Evolutionary conservation across 352 stramenopile genomes (phyloP).

Genomic region (Pythium apleroticum): DNA sequence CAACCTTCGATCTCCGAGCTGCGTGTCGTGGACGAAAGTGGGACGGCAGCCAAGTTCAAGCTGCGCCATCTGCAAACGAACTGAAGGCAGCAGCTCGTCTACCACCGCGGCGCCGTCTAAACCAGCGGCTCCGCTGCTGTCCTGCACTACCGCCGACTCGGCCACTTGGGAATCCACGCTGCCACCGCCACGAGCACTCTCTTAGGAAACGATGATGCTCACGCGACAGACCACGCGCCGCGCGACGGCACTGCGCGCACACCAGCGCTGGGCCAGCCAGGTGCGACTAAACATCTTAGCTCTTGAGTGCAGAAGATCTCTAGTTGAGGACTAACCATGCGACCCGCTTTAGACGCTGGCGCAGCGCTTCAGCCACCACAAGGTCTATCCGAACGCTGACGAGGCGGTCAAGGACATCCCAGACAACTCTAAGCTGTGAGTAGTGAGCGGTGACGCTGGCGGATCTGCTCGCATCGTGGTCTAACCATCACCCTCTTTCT

Average conservation of each 20-base stretch:
- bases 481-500: background rate
- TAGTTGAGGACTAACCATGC: background rate
- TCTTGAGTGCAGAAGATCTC: background rate
- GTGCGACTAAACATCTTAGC: constrained; percentile 2
- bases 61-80: constrained; percentile 15
- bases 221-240: constrained; percentile 20
- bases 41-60: constrained; percentile 19
- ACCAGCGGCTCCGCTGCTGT: background rate
- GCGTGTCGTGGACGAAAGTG: constrained; percentile 10
- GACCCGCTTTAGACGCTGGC: constrained; percentile 15
- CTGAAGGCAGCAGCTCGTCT: constrained; percentile 13
- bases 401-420: constrained; percentile 78
- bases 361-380: constrained; percentile 38
- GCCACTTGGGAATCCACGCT: constrained; percentile 15
- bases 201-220: constrained; percentile 10
- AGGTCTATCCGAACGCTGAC: constrained; percentile 67
- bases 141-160: background rate
- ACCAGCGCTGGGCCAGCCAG: constrained; percentile 25
- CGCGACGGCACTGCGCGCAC: constrained; percentile 14
- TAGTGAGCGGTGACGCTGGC: background rate
- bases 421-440: constrained; percentile 67
- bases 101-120: constrained; percentile 1
- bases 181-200: background rate
- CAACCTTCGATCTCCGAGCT: constrained; percentile 27
- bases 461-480: constrained; percentile 5